Conservation (phyloP, 768 basidiomycete genomes). For the Sarcodon aspratus region DNA sequence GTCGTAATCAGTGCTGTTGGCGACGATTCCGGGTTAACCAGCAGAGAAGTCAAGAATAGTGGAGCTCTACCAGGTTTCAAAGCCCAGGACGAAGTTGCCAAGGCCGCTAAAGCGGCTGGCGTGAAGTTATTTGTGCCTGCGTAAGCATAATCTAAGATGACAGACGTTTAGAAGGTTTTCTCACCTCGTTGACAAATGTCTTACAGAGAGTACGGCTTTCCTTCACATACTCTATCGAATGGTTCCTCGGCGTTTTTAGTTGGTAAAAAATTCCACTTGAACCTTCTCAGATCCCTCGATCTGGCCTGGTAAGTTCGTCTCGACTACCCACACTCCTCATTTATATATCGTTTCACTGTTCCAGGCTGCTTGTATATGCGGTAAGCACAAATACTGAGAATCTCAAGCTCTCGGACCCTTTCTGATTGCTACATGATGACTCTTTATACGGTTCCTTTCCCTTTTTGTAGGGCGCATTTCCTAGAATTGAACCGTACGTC, state of each 20-base stretch:
- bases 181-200: neutral
- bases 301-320: neutral
- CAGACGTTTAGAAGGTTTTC: no score
- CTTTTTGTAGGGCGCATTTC: neutral
- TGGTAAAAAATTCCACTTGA: neutral
- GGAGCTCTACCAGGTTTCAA: neutral
- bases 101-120: constrained; percentile 30
- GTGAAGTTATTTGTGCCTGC: neutral
- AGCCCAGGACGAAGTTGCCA: constrained; percentile 41
- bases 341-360: no score
- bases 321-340: no score
- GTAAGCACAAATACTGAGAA: no score
- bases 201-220: neutral
- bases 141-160: no score
- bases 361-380: no score
- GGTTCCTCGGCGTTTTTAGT: neutral
- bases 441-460: no score
- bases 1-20: neutral
- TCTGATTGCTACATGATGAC: no score
- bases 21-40: neutral
- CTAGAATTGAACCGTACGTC: neutral
- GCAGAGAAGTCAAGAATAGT: neutral
- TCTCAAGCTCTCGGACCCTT: no score
- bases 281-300: neutral
- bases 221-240: neutral